Conservation (phyloP, 2,329 filamentous ascomycete genomes). For the Chaetomium sp. region DNA sequence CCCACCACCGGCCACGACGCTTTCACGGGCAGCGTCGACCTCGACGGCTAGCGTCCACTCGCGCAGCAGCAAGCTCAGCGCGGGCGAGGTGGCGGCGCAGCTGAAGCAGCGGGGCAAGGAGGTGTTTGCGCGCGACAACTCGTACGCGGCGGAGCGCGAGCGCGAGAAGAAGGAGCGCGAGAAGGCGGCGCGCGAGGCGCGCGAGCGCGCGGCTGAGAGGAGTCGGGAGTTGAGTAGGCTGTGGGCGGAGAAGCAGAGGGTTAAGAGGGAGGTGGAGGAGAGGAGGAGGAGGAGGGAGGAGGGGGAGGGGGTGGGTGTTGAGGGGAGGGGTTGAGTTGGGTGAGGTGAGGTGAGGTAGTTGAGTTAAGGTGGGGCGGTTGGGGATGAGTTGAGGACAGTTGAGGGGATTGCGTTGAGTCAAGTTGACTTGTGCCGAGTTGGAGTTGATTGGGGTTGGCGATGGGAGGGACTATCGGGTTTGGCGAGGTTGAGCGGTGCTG, state of each 20-base stretch:
- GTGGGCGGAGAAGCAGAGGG: constrained; percentile 59
- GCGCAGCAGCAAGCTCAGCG: constrained; percentile 44
- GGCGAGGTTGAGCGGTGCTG: background rate
- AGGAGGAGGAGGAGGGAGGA: background rate
- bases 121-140: constrained; percentile 57
- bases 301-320: background rate
- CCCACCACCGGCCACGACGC: constrained; percentile 39
- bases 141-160: constrained; percentile 50
- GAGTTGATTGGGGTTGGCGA: background rate
- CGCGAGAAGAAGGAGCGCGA: constrained; percentile 59
- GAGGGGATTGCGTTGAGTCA: no score
- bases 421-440: no score
- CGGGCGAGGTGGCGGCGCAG: constrained; percentile 52
- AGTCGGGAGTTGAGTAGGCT: constrained; percentile 61
- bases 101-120: constrained; percentile 57
- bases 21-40: constrained; percentile 47
- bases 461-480: background rate
- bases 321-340: background rate
- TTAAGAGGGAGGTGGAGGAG: constrained; percentile 7
- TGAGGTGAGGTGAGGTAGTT: background rate
- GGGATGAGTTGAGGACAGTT: no score
- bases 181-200: constrained; percentile 54
- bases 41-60: constrained; percentile 49
- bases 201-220: constrained; percentile 63
- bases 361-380: no score